Evolutionary conservation across 306 rosid species (phyloP).

Genomic region (Ormosia semicastrata): DNA sequence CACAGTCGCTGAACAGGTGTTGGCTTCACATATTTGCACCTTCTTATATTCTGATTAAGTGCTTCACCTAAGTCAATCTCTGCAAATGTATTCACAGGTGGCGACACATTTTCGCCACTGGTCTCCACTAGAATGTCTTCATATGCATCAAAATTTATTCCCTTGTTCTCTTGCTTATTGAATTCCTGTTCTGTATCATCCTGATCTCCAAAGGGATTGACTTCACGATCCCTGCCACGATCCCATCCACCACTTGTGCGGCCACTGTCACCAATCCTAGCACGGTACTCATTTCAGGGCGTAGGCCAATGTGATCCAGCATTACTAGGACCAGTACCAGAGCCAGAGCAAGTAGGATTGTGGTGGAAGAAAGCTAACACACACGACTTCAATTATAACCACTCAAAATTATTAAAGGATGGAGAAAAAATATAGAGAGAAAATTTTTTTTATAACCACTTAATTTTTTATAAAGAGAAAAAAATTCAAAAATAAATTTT

Average conservation of each 20-base stretch:
- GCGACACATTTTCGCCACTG: constrained; percentile 74
- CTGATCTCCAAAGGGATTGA: constrained; percentile 65
- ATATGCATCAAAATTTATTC: constrained; percentile 80
- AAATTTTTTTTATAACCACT: too few relatives aligned
- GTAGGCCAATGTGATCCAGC: constrained; percentile 50
- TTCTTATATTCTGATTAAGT: constrained; percentile 64
- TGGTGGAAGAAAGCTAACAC: too few relatives aligned
- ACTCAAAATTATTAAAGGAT: too few relatives aligned
- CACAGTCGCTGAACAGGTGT: constrained; percentile 91
- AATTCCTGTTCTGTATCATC: constrained; percentile 46
- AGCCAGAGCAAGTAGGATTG: too few relatives aligned
- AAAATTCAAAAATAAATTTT: too few relatives aligned
- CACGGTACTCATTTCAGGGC: constrained; percentile 49
- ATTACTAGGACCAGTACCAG: background rate
- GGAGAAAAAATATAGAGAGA: too few relatives aligned
- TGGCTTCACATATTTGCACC: constrained; percentile 86
- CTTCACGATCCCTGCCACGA: constrained; percentile 70
- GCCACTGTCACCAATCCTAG: constrained; percentile 27
- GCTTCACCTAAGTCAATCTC: constrained; percentile 87
- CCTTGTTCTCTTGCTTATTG: constrained; percentile 59
- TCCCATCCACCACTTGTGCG: constrained; percentile 66
- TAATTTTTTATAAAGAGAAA: too few relatives aligned
- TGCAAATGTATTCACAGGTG: constrained; percentile 78
- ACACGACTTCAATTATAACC: too few relatives aligned
- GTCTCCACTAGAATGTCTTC: constrained; percentile 91